Conservation (phyloP, 2,329 filamentous ascomycete genomes). For the Lojkania enalia region DNA sequence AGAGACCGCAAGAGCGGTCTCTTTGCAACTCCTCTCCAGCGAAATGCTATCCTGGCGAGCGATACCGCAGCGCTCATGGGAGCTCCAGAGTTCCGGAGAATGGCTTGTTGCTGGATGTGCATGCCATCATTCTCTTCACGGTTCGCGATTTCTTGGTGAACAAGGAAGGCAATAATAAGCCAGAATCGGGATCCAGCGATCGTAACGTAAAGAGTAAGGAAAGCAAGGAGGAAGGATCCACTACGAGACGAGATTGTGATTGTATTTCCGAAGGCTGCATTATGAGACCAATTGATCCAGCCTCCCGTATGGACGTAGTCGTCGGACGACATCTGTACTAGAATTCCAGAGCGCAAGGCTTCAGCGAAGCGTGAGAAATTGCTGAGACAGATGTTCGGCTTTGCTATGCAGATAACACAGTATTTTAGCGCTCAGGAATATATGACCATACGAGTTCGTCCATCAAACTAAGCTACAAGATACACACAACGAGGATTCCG, state of each 20-base stretch:
- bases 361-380: no score
- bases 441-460: no score
- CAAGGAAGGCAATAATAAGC: slow-evolving; percentile 26
- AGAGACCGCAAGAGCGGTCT: slow-evolving; percentile 15
- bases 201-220: slow-evolving; percentile 30
- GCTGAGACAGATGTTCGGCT: no score
- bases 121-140: slow-evolving; percentile 22
- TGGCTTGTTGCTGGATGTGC: slow-evolving; percentile 30
- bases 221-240: slow-evolving; percentile 32
- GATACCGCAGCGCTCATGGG: slow-evolving; percentile 7
- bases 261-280: slow-evolving; percentile 27
- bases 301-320: no score
- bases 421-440: no score
- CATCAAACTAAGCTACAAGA: no score
- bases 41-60: slow-evolving; percentile 6
- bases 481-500: no score
- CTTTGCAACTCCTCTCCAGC: slow-evolving; percentile 14
- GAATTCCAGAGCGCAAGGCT: no score
- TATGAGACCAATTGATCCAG: slow-evolving; percentile 39
- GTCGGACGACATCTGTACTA: no score
- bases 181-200: slow-evolving; percentile 21
- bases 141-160: slow-evolving; percentile 23
- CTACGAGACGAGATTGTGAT: slow-evolving; percentile 27
- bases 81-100: slow-evolving; percentile 27
- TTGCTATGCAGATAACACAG: no score